Base-by-base conservation (phyloP, 768 basidiomycete genomes). In the Mycena vulgaris region DNA sequence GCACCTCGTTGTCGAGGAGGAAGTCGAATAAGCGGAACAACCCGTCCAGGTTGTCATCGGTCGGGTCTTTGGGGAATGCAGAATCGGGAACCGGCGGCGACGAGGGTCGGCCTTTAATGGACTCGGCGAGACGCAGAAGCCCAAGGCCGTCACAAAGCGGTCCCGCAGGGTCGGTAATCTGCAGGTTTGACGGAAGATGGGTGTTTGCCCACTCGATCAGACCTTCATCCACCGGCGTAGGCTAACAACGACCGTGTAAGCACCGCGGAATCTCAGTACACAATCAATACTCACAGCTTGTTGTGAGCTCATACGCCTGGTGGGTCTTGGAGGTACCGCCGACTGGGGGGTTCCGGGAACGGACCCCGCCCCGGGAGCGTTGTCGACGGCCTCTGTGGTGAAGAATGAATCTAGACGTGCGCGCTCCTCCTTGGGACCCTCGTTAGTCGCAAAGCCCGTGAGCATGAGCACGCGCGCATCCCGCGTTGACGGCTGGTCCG, bases 21-120 rank as follows among this genome's bases (percentile, higher is more conserved):
- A 95, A 96, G 81, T 98, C 97, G 81, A 98, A 97, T 63, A 97
- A 83, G 65, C 89, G 86, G 84, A 97, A 96, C 31, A 97, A 83
- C 19, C 96, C 95, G 30, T 95, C 94, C 17, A 97, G 83, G 73
- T 93, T 94, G 72, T 97, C 93, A 76, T 96, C 93, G 69, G 85
- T 84, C 16, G 87, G 80, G 45, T 87, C 88, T 11, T 83, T 78
- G 3, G 92, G 92, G 84, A 97, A 98, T 0, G 92, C 91, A 2
- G 90, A 89, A 75, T 95, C 94, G 1, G 90, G 89, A 3, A 96
- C 91, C 13, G 92, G 87, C 19, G 94, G 93, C 21, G 88, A 88
- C 0, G 88, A 83, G 0, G 91, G 83, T 65, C 85, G 84, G 37
- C 91, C 90, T 77, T 90, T 91, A 81, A 94, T 89, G 27, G 89